Base-by-base conservation (phyloP, 2,329 filamentous ascomycete species). In the Aurifilum marmelostoma region DNA sequence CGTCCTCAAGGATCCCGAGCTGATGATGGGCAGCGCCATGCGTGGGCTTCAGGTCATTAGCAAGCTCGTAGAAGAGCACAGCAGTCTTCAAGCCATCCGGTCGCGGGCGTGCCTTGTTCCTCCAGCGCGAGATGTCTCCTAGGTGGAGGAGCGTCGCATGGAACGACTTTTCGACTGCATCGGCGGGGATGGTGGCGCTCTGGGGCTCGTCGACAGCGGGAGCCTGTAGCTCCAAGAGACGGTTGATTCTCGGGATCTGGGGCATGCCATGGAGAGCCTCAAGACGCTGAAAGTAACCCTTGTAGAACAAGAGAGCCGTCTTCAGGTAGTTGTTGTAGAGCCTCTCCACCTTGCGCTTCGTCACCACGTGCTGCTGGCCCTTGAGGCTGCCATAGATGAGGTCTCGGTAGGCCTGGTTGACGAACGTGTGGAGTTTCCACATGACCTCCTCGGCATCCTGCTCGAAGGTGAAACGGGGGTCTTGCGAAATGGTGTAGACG, bases 11-110 rank as follows among this genome's bases (percentile, higher is more conserved):
- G 47, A 98, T 92, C 47, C 92, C 94, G 78, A 96, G 89, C 79
- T 98, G 96, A 75, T 99, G 95, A 76, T 97, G 92, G 21, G 93
- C 92, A 72, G 90, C 88, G 39, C 95, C 95, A 60, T 92, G 93
- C 24, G 88, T 84, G 3, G 95, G 93, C 73, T 92, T 87, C 66
- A 98, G 86, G 65, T 91, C 88, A 72, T 90, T 88, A 29, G 96
- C 96, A 70, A 98, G 83, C 67, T 87, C 84, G 79, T 99, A 98
- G 79, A 95, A 97, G 14, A 91, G 90, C 75, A 94, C 85, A 18
- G 95, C 93, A 18, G 88, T 88, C 34, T 91, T 91, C 84, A 92
- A 97, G 74, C 91, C 92, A 66, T 89, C 89, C 72, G 89, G 87
- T 78, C 92, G 94, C 70, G 86, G 86, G 69, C 90, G 89, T 69